Evolutionary conservation across 352 stramenopile genomes (phyloP), one percentile per base, ranked within the genome.

Genomic region (Pythium brachiatum): DNA sequence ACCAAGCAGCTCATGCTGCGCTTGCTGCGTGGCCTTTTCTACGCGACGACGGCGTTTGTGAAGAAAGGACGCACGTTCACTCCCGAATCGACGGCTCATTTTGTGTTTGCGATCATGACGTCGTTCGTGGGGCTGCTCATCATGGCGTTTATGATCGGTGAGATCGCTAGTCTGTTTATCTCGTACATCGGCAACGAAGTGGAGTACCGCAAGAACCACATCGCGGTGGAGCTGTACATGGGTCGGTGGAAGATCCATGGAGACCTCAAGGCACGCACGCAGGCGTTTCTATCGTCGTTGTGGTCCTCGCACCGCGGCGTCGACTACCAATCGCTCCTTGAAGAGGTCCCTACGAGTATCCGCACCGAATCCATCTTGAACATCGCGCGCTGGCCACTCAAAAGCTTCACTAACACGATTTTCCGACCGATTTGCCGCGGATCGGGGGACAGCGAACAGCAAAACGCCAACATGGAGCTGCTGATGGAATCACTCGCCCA

Each of bases 141-240:
- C 21, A 86, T 88, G 79, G 72, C 78, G 2, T 90, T 83, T 54
- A 88, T 89, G 77, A 79, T 89, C 26, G 76, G 81, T n/a, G 78
- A 91, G 56, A 77, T 89, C 29, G 80, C 81, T 2, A 87, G 76
- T 44, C 58, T 91, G 5, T 89, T 85, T 41, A 83, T 91, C 56
- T 89, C 78, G 18, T 86, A 84, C 46, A 91, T 89, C 32, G 70
- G 66, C 26, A 85, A 87, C 60, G 81, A 91, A 68, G 78, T 91
- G 18, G 72, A 78, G 46, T 91, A 83, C 39, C 76, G 78, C 15
- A 91, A 88, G 53, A 88, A 91, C 39, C 73, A 89, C 55, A 87
- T 87, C 41, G 76, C 77, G 0, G 75, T 89, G 9, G 77, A 89
- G 62, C 38, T 82, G 9, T 90, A 88, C 48, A 53, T 90, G 4